Evolutionary conservation across 306 rosid genomes (phyloP), one percentile per base, ranked within the genome.

Genomic region (Casuarina cunninghamiana): DNA sequence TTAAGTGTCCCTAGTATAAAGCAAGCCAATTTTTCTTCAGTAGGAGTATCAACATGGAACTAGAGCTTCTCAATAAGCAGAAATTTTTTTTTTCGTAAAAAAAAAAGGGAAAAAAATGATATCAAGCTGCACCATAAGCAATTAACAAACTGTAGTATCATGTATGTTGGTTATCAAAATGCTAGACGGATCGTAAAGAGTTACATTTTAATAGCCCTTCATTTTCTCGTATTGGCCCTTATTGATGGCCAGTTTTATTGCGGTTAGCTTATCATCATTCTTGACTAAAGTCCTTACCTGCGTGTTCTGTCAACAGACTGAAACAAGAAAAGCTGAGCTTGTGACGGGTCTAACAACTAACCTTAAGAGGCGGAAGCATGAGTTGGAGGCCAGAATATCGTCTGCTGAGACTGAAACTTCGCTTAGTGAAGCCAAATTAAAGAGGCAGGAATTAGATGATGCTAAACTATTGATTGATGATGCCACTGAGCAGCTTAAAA

Each of bases 111-210:
- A 45, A 7, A 45, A 45, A 7, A 45, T 1, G 10, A 45, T 26
- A 45, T 45, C 11, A 0, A 45, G 10, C 49, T 45, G 49, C 49
- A 45, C 10, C 49, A 45, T 45, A 45, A 45, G 10, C 49, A 45
- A 45, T 45, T 45, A 45, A 5, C 8, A 45, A 45, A 7, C 10
- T 45, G 49, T 6, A 10, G 10, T 45, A 44, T 44, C 48, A 44
- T 45, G 10, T 45, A 45, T 45, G 49, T 10, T 45, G 48, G 32
- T 26, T 26, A 26, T 0, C 32, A 26, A 26, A 26, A 26, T 90
- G 97, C 97, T 92, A 84, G 89, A 73, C 87, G 21, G 93, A 95
- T 17, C 98, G 98, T n/a, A 74, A 90, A 85, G 97, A 95, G 98
- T 95, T 81, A 77, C 71, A 69, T 79, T 44, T 15, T 58, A 68